A percentile compares a stretch with the other conserved stretches of the same genome.
phyloP scores from a whole-genome alignment of 768 basidiomycete species.

The Suillus subaureus region DNA sequence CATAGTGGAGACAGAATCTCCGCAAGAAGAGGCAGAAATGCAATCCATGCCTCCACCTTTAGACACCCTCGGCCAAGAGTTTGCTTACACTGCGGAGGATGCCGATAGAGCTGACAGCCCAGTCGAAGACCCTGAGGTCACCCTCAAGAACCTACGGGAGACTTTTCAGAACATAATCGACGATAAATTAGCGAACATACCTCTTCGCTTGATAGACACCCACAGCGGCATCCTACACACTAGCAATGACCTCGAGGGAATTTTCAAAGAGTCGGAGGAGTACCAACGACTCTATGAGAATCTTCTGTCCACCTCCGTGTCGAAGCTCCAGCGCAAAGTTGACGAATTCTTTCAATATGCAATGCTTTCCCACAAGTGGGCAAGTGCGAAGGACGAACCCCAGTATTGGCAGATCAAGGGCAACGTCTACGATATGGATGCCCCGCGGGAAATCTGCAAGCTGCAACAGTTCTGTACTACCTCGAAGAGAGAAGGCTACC shows the following conservation, averaged over 20 bases:
- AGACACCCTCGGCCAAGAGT: neutral
- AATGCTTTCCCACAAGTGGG: constrained; percentile 13
- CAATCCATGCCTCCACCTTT: neutral
- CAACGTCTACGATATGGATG: constrained; percentile 18
- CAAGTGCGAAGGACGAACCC: constrained; percentile 16
- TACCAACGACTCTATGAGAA: neutral
- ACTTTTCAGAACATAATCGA: constrained; percentile 3
- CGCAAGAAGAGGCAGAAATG: neutral
- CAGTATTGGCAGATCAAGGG: constrained; percentile 10
- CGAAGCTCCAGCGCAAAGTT: constrained; percentile 5
- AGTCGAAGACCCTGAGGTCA: constrained; percentile 1
- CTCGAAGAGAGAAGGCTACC: constrained; percentile 30
- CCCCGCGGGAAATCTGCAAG: constrained; percentile 14
- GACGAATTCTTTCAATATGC: constrained; percentile 14
- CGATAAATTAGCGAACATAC: constrained; percentile 7
- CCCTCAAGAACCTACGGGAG: constrained; percentile 1
- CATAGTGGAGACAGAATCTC: neutral
- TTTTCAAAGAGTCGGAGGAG: constrained; percentile 7
- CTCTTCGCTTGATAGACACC: constrained; percentile 7
- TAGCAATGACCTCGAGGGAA: constrained; percentile 1
- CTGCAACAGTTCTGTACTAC: constrained; percentile 33
- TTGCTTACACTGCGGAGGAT: neutral
- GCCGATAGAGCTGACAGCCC: neutral
- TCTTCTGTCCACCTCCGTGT: neutral
- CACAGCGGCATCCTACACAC: constrained; percentile 2